A percentile compares a stretch with the other conserved stretches of the same genome.
phyloP scores from a whole-genome alignment of 2,329 filamentous ascomycete genomes.

The Apiospora koreana region DNA sequence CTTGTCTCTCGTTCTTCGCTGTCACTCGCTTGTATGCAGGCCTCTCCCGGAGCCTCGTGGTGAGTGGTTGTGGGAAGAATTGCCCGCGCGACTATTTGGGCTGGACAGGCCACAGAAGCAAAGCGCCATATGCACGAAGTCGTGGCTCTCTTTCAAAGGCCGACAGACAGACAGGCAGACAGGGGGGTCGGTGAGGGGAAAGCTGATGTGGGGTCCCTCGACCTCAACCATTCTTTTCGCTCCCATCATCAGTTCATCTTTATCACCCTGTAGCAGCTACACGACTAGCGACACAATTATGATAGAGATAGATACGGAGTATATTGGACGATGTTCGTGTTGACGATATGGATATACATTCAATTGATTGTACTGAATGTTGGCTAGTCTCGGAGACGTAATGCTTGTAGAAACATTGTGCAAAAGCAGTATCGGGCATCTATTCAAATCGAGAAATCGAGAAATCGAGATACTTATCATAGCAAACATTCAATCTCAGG shows the following conservation, averaged over 20 bases:
- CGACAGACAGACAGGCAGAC: too few species aligned
- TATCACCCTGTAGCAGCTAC: too few species aligned
- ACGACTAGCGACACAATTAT: too few species aligned
- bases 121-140: slow-evolving; percentile 30
- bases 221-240: too few species aligned
- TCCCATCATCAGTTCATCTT: neutral
- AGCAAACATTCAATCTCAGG: neutral
- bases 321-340: too few species aligned
- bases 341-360: too few species aligned
- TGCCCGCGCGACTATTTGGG: slow-evolving; percentile 6
- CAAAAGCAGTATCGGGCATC: neutral
- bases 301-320: too few species aligned
- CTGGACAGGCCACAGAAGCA: neutral
- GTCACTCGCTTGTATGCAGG: slow-evolving; percentile 2
- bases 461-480: neutral
- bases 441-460: too few species aligned
- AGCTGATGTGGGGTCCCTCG: slow-evolving; percentile 10
- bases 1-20: neutral
- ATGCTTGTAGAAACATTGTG: too few species aligned
- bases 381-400: too few species aligned
- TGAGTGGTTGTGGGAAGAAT: slow-evolving; percentile 4
- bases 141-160: slow-evolving; percentile 49
- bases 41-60: slow-evolving; percentile 2
- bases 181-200: slow-evolving; percentile 17
- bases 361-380: too few species aligned